Conservation (phyloP, 305 asterid genomes). For the Fraxinus baroniana region DNA sequence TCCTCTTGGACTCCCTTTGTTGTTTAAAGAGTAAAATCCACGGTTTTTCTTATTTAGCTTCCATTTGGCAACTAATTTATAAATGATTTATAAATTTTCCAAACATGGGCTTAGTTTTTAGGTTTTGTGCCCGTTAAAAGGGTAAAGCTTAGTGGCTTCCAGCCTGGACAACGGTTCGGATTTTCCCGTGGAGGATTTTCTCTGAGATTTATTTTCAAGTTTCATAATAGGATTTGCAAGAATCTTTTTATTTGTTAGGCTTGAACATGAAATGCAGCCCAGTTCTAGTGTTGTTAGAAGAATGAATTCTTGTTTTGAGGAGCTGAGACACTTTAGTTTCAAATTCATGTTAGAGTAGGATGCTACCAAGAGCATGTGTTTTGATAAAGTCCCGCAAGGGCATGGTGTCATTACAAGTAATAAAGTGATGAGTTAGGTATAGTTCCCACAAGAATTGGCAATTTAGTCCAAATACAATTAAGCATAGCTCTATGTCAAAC, state of each 20-base stretch:
- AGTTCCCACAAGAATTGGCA: not conserved
- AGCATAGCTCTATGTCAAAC: not conserved
- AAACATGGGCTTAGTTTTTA: not conserved
- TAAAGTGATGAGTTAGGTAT: not conserved
- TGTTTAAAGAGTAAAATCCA: not conserved
- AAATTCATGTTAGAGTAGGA: not conserved
- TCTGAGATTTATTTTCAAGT: not conserved
- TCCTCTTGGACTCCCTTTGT: not conserved
- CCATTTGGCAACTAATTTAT: not conserved
- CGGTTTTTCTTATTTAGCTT: not conserved
- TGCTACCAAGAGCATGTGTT: not conserved
- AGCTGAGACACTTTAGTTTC: not conserved
- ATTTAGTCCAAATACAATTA: not conserved
- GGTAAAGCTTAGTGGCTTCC: not conserved
- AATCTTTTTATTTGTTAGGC: not conserved
- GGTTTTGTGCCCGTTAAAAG: not conserved
- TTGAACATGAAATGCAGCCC: not conserved
- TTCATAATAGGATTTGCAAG: not conserved
- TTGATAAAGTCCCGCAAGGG: not conserved
- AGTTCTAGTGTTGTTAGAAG: not conserved
- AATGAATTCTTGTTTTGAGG: not conserved
- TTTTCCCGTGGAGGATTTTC: not conserved
- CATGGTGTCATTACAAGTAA: not conserved
- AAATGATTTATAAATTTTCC: not conserved
- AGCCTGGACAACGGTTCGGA: not conserved